Base-by-base conservation (phyloP, 192 early-diverging fungal species). In the Backusella tarrabulga region DNA sequence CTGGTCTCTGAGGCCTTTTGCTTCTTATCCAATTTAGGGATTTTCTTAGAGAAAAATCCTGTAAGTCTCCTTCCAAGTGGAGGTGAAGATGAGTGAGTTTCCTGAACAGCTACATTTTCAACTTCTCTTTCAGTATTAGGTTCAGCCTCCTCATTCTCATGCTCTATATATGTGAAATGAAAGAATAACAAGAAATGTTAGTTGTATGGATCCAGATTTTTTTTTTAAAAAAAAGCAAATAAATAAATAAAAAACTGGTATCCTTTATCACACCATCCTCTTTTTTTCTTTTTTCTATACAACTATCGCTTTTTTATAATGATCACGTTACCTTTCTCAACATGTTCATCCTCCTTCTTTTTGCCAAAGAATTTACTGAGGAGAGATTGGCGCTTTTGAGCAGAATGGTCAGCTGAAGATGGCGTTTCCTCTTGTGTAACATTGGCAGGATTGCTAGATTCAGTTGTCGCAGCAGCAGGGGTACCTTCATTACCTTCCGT, bases 111-210 rank as follows among this genome's bases (percentile, higher is more conserved):
- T 29, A 63, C 56, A 63, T 26, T 63, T 29, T 63, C 56, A 14
- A 63, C 56, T 63, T 63, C 56, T 63, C 56, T 63, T 63, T 63
- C 56, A 63, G 56, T 63, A 63, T 63, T 63, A 63, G 56, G 56
- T 14, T 63, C 56, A 63, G 21, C 7, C 11, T 63, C 56, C 56
- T 63, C 56, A 63, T 29, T 63, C 23, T 63, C 56, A 63, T 26
- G 56, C 56, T 60, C 56, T 60, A 60, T 60, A 60, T 26, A n/a
- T 4, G 17, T 50, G 6, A 44, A 15, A 56, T 12, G 12, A 60
- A 56, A 56, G 54, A 56, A 60, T 12, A 60, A 11, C 3, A 60
- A 60, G 9, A 60, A 6, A 50, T 50, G 46, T 60, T 26, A 60
- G 11, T 26, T 23, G 12, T 60, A 26, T 26, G 9, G 3, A 6